These are phyloP conservation scores for Cryptococcus maquisensis DNA, from an alignment of 1,284 basidiomycete genomes.

Conservation along the genomic window DNA sequence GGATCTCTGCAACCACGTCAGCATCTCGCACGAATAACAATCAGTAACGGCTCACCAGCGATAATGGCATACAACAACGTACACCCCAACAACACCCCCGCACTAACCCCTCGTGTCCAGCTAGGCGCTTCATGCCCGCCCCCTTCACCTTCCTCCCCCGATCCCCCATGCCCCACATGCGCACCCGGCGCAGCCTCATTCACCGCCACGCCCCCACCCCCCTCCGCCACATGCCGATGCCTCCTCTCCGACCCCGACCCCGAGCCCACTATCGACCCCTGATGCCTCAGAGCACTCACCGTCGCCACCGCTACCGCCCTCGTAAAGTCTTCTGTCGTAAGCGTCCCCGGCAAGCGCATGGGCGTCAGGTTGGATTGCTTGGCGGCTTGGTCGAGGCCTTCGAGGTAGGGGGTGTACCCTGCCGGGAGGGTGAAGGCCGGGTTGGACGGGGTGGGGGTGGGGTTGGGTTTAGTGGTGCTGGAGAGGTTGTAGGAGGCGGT, in stretches of 20 bases:
- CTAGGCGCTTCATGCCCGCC: conserved; percentile 93
- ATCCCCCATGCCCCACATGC: background rate
- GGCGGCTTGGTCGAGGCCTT: conserved; percentile 54
- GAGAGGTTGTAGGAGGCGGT: background rate
- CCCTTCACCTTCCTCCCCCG: conserved; percentile 52
- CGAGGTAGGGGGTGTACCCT: conserved; percentile 64
- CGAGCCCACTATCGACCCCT: conserved; percentile 44
- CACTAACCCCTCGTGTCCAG: conserved; percentile 82
- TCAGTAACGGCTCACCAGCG: conserved; percentile 63
- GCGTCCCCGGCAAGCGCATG: conserved; percentile 60
- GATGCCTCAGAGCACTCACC: conserved; percentile 74
- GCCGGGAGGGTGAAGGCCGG: conserved; percentile 21
- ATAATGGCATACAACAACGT: conserved; percentile 94
- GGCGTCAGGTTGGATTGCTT: conserved; percentile 48
- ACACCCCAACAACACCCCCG: conserved; percentile 80
- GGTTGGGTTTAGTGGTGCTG: background rate
- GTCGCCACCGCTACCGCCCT: conserved; percentile 86
- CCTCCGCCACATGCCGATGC: background rate
- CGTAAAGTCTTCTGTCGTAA: conserved; percentile 82
- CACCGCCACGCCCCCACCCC: background rate
- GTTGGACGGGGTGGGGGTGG: background rate
- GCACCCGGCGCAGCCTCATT: background rate
- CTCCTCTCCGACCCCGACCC: conserved; percentile 4
- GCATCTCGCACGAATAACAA: background rate
- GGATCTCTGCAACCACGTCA: conserved; percentile 61